Base-by-base conservation (phyloP, 83 land plant species). In the Diphasiastrum complanatum region DNA sequence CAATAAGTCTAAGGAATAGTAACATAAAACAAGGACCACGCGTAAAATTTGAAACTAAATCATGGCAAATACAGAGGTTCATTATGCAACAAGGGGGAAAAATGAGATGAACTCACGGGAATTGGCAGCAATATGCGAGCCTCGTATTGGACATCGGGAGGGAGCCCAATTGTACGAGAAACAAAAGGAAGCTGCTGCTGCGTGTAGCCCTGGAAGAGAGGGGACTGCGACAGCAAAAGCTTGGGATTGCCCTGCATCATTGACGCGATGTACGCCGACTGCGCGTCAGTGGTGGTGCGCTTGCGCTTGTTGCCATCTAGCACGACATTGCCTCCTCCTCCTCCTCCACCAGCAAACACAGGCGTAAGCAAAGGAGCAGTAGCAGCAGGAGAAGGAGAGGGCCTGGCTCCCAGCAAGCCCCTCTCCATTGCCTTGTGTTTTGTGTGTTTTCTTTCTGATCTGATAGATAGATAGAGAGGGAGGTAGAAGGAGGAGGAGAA, bases 211-310 rank as follows among this genome's bases (percentile, higher is more conserved):
- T 46, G 38, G 49, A 68, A 68, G 52, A 59, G 47, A 4, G 71
- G 71, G 12, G 64, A 68, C 25, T 63, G 57, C 5, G 71, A 45
- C 31, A 68, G 64, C 24, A 68, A 35, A 30, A 57, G 45, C 71
- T 68, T 68, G 38, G 71, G 71, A 57, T 68, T 68, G 25, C 64
- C 71, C 22, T 60, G 63, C 41, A 60, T 68, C 71, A 68, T 68
- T 28, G 64, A 43, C 19, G 64, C 48, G 53, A 68, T 60, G 53
- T 59, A 68, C 25, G 48, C 66, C 18, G 34, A 28, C 52, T 45
- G 45, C 28, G 41, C 43, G 19, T 27, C 71, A 35, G 24, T 41
- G 11, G 64, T 28, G 20, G 38, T 66, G 60, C 69, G 52, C 12
- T 66, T 66, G 61, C 54, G 52, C 60, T 36, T 54, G 56, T 66